These are phyloP conservation scores for Candida smagusa DNA, from an alignment of 1,139 yeast genomes.

Conservation along the genomic window DNA sequence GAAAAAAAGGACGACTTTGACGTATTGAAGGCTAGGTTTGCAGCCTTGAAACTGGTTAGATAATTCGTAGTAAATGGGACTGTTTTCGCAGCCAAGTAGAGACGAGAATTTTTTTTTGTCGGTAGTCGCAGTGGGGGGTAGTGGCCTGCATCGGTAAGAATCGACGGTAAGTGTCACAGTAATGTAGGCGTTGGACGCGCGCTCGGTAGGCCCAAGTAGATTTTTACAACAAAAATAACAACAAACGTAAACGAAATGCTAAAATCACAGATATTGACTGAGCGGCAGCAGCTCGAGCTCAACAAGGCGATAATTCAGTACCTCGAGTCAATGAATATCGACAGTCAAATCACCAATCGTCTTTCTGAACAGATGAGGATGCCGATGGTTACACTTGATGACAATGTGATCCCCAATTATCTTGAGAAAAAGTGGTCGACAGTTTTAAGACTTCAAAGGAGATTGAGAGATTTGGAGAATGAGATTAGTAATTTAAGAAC, in stretches of 20 bases:
- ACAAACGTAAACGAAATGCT: conserved; percentile 5
- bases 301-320: conserved; percentile 58
- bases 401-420: conserved; percentile 41
- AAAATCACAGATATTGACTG: conserved; percentile 34
- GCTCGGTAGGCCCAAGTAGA: too few relatives aligned
- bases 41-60: conserved; percentile 33
- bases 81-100: too few relatives aligned
- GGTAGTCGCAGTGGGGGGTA: too few relatives aligned
- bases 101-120: too few relatives aligned
- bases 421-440: conserved; percentile 90
- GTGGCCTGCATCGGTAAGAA: too few relatives aligned
- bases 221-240: background rate
- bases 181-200: too few relatives aligned
- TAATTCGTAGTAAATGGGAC: background rate
- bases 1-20: conserved; percentile 31
- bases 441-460: conserved; percentile 73
- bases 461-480: conserved; percentile 57
- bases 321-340: conserved; percentile 31
- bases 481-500: conserved; percentile 41
- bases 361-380: conserved; percentile 9
- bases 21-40: conserved; percentile 43
- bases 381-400: conserved; percentile 12
- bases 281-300: conserved; percentile 51
- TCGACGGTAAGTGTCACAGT: too few relatives aligned
- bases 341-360: conserved; percentile 6